phyloP scores from a whole-genome alignment of 202 grass and related monocot genomes.

The Panicum hallii region DNA sequence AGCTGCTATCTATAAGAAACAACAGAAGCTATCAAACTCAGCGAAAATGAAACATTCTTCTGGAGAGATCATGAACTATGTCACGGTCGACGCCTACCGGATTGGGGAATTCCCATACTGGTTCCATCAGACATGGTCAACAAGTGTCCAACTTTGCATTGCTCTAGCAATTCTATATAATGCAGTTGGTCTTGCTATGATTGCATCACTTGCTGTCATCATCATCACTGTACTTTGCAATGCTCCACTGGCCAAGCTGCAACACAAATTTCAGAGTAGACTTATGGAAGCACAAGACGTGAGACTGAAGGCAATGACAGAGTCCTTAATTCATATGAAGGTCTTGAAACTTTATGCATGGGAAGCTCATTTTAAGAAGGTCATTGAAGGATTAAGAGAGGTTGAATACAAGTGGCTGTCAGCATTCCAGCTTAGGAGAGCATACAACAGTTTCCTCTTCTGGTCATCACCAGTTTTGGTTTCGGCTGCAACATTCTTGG shows the following conservation, averaged over 20 bases:
- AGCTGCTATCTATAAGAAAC: slow-evolving; percentile 86
- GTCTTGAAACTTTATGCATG: slow-evolving; percentile 93
- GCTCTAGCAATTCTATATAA: slow-evolving; percentile 79
- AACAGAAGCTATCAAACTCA: slow-evolving; percentile 69
- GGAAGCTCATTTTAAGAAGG: slow-evolving; percentile 90
- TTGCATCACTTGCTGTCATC: slow-evolving; percentile 74
- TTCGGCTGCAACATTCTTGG: slow-evolving; percentile 75
- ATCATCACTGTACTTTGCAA: slow-evolving; percentile 76
- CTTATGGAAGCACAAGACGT: slow-evolving; percentile 90
- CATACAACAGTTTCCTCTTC: slow-evolving; percentile 88
- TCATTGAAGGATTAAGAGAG: slow-evolving; percentile 78
- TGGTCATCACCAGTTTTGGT: slow-evolving; percentile 93
- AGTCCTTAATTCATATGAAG: slow-evolving; percentile 87
- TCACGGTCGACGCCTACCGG: slow-evolving; percentile 86
- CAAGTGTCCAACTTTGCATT: slow-evolving; percentile 79
- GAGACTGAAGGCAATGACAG: slow-evolving; percentile 84
- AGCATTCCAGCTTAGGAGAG: slow-evolving; percentile 81
- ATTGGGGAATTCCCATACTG: slow-evolving; percentile 92
- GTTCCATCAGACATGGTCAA: slow-evolving; percentile 96
- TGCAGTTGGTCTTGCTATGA: slow-evolving; percentile 64
- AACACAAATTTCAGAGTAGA: slow-evolving; percentile 80
- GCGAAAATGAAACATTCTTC: slow-evolving; percentile 82
- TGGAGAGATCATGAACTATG: slow-evolving; percentile 91
- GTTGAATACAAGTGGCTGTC: slow-evolving; percentile 78
- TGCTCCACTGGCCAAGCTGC: slow-evolving; percentile 83